phyloP scores from a whole-genome alignment of 352 stramenopile genomes.

The Phytophthora sojae region DNA sequence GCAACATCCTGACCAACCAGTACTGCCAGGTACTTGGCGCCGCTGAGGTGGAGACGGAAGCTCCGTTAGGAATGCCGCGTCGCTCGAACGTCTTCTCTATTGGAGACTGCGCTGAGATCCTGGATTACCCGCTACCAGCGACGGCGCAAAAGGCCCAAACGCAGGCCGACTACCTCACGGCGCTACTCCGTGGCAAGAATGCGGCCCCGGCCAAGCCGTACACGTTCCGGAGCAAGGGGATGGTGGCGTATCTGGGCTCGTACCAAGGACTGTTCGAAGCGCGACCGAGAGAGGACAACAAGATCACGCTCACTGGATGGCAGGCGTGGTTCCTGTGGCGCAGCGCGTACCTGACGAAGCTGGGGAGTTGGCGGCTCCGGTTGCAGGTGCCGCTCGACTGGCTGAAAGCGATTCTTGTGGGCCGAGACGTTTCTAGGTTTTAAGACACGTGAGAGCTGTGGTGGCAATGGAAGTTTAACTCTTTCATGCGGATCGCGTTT shows the following conservation, averaged over 20 bases:
- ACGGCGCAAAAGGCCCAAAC: slow-evolving; percentile 92
- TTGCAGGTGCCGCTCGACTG: slow-evolving; percentile 97
- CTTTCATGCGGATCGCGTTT: background rate
- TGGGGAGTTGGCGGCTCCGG: slow-evolving; percentile 91
- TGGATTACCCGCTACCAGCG: slow-evolving; percentile 87
- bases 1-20: slow-evolving; percentile 83
- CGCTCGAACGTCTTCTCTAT: slow-evolving; percentile 92
- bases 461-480: background rate
- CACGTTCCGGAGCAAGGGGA: slow-evolving; percentile 82
- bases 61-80: slow-evolving; percentile 63
- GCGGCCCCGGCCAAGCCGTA: slow-evolving; percentile 58
- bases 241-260: slow-evolving; percentile 95
- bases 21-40: slow-evolving; percentile 74
- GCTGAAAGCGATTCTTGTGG: slow-evolving; percentile 96
- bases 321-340: slow-evolving; percentile 92
- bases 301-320: slow-evolving; percentile 78
- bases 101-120: slow-evolving; percentile 93
- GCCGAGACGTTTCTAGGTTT: slow-evolving; percentile 95
- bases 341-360: slow-evolving; percentile 96
- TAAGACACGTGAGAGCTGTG: slow-evolving; percentile 25
- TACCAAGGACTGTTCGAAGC: slow-evolving; percentile 92
- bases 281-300: slow-evolving; percentile 47
- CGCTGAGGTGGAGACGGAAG: slow-evolving; percentile 52
- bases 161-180: slow-evolving; percentile 66
- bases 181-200: slow-evolving; percentile 60